phyloP scores from a whole-genome alignment of 257 asterid genomes.

The Plantago elongata region DNA sequence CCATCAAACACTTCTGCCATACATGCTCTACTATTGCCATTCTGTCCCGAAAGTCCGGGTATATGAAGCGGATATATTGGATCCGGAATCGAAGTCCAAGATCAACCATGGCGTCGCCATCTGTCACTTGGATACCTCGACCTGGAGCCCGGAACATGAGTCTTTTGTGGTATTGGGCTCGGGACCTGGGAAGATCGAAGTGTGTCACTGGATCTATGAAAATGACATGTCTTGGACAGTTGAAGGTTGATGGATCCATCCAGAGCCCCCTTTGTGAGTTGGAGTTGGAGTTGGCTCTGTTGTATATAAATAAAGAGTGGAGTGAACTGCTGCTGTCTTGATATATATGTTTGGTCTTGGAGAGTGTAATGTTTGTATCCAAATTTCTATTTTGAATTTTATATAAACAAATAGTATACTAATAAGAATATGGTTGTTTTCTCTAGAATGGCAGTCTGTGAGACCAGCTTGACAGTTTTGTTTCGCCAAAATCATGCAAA shows the following conservation, averaged over 20 bases:
- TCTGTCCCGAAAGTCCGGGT: conserved; percentile 94
- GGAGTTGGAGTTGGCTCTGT: neutral
- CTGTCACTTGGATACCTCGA: conserved; percentile 73
- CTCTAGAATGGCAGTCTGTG: no score
- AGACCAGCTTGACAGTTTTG: no score
- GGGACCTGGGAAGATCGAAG: conserved; percentile 79
- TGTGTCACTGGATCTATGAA: conserved; percentile 91
- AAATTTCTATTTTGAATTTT: neutral
- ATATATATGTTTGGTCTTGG: neutral
- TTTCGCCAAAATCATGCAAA: no score
- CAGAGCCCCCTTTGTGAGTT: conserved; percentile 3
- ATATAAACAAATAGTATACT: no score
- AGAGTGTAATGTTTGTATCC: neutral
- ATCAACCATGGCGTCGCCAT: conserved; percentile 83
- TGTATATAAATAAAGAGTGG: neutral
- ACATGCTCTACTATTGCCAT: conserved; percentile 77
- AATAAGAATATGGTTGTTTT: no score
- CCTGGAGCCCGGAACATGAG: conserved; percentile 83
- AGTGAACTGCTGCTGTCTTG: neutral
- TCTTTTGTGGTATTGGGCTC: conserved; percentile 76
- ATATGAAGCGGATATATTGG: conserved; percentile 71
- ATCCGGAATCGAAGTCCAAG: conserved; percentile 42
- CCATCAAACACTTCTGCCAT: conserved; percentile 79
- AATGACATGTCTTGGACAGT: conserved; percentile 80
- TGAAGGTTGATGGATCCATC: conserved; percentile 34